Conservation (phyloP, 83 land plant genomes). For the Picea abies region DNA sequence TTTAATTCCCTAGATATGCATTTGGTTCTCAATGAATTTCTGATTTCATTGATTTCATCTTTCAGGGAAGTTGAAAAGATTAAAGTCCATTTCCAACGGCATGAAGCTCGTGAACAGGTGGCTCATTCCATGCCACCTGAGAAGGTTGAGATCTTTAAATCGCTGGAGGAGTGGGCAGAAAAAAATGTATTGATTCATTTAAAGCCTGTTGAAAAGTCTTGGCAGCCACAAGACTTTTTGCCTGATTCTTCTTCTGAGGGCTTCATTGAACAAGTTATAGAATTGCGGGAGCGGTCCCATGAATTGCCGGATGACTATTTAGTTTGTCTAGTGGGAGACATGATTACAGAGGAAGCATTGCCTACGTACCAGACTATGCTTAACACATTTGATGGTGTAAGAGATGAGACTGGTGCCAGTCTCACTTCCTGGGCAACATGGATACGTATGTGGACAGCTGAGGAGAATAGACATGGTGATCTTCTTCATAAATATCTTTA, state of each 20-base stretch:
- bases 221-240: neutral
- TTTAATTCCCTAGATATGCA: too few relatives aligned
- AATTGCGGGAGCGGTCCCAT: conserved; percentile 26
- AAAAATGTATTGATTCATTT: neutral
- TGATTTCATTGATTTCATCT: too few relatives aligned
- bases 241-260: neutral
- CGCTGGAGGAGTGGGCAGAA: neutral
- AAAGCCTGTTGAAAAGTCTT: neutral
- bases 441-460: conserved; percentile 62
- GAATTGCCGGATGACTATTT: conserved; percentile 40
- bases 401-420: conserved; percentile 56
- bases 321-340: conserved; percentile 41
- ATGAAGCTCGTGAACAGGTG: too few relatives aligned
- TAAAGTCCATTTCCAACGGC: too few relatives aligned
- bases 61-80: too few relatives aligned
- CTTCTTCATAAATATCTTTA: conserved; percentile 51
- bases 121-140: too few relatives aligned
- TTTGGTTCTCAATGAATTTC: too few relatives aligned
- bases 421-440: conserved; percentile 48
- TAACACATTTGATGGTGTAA: conserved; percentile 56
- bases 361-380: conserved; percentile 55
- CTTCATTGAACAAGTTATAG: conserved; percentile 18
- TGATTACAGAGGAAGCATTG: conserved; percentile 44
- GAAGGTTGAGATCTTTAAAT: too few relatives aligned
- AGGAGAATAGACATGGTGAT: conserved; percentile 57